Percentiles rank a stretch among this genome's conserved stretches.
phyloP scores from a whole-genome alignment of 768 basidiomycete species.

The Trametes coccinea region DNA sequence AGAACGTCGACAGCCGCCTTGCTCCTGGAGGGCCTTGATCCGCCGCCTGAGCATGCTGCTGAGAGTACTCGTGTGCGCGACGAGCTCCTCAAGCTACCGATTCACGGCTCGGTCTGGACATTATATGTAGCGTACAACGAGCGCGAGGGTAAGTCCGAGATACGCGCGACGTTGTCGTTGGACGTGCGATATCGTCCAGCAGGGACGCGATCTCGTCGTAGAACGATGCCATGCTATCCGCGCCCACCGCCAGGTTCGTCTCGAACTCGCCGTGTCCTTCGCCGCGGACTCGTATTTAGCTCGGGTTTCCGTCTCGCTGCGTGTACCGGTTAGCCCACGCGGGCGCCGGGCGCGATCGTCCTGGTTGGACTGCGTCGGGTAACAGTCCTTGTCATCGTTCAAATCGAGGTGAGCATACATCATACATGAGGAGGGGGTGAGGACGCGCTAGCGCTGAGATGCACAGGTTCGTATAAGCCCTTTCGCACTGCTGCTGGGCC shows the following conservation, averaged over 20 bases:
- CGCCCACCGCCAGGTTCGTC: slow-evolving; percentile 41
- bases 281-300: slow-evolving; percentile 69
- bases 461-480: slow-evolving; percentile 48
- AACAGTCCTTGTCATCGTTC: slow-evolving; percentile 48
- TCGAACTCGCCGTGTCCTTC: slow-evolving; percentile 45
- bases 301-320: slow-evolving; percentile 59
- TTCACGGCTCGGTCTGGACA: slow-evolving; percentile 39
- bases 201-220: slow-evolving; percentile 66
- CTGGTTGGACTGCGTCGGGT: slow-evolving; percentile 66
- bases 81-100: slow-evolving; percentile 55
- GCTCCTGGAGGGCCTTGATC: slow-evolving; percentile 55
- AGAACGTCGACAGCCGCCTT: slow-evolving; percentile 30
- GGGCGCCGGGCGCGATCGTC: slow-evolving; percentile 18
- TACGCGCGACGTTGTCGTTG: slow-evolving; percentile 45
- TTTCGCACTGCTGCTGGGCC: slow-evolving; percentile 60
- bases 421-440: slow-evolving; percentile 1
- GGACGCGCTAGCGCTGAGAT: slow-evolving; percentile 27
- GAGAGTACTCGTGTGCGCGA: slow-evolving; percentile 59
- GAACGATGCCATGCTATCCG: slow-evolving; percentile 66
- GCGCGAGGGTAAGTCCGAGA: slow-evolving; percentile 51
- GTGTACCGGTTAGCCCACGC: slow-evolving; percentile 57
- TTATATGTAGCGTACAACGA: slow-evolving; percentile 53
- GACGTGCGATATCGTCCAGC: slow-evolving; percentile 48
- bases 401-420: neutral
- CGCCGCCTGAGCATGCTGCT: slow-evolving; percentile 58